Conservation (phyloP, 352 stramenopile species). For the Halophytophthora polymorphica region DNA sequence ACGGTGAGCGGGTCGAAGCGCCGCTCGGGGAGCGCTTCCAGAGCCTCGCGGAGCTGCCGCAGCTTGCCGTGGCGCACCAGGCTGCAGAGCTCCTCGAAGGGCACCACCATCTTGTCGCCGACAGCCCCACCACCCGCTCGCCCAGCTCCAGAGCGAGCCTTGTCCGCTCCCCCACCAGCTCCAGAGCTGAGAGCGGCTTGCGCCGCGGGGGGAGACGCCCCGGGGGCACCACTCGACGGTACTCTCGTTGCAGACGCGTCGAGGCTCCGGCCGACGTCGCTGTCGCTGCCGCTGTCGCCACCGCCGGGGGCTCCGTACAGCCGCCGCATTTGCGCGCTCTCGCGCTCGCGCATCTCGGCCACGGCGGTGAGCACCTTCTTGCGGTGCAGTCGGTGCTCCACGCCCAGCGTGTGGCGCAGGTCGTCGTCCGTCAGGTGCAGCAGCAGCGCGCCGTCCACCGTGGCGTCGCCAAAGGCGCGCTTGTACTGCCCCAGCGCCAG, state of each 20-base stretch:
- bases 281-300: slow-evolving; percentile 2
- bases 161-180: no score
- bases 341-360: slow-evolving; percentile 56
- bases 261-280: no score
- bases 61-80: slow-evolving; percentile 86
- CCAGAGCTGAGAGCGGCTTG: slow-evolving; percentile 1
- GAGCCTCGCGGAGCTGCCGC: slow-evolving; percentile 86
- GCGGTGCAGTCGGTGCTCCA: slow-evolving; percentile 93
- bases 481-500: slow-evolving; percentile 89
- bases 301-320: slow-evolving; percentile 26
- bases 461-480: slow-evolving; percentile 81
- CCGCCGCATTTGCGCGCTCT: slow-evolving; percentile 43
- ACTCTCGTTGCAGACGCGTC: neutral
- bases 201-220: slow-evolving; percentile 1
- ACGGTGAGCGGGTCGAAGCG: slow-evolving; percentile 85
- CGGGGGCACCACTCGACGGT: no score
- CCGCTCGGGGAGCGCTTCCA: slow-evolving; percentile 79
- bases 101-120: slow-evolving; percentile 46
- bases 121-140: slow-evolving; percentile 4
- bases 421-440: slow-evolving; percentile 90
- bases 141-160: slow-evolving; percentile 1
- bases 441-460: slow-evolving; percentile 88
- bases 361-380: slow-evolving; percentile 95
- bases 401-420: slow-evolving; percentile 92
- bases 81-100: slow-evolving; percentile 72